phyloP scores from a whole-genome alignment of 148 eudicot species.

The Chenopodium formosanum region DNA sequence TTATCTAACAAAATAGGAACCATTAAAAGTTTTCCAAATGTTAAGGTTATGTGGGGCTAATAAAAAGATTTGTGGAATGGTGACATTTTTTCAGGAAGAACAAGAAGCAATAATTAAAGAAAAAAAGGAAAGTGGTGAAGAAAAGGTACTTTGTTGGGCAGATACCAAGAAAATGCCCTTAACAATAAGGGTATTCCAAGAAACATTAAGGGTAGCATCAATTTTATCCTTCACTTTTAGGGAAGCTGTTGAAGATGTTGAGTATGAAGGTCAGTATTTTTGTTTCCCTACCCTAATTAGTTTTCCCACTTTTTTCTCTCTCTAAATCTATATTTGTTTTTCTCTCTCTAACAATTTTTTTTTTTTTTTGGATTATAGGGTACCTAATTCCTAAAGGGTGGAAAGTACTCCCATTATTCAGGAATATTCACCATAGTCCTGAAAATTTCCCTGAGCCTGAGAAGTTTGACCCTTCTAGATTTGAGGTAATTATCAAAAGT shows the following conservation, averaged over 20 bases:
- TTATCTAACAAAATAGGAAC: background rate
- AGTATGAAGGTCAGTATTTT: slow-evolving; percentile 60
- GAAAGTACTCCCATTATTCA: slow-evolving; percentile 70
- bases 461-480: slow-evolving; percentile 69
- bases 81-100: slow-evolving; percentile 34
- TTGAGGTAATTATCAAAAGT: slow-evolving; percentile 45
- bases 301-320: background rate
- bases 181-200: slow-evolving; percentile 82
- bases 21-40: background rate
- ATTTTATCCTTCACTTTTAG: slow-evolving; percentile 90
- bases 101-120: slow-evolving; percentile 40
- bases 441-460: slow-evolving; percentile 50
- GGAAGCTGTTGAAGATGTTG: slow-evolving; percentile 98
- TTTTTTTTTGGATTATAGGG: slow-evolving; percentile 29
- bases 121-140: slow-evolving; percentile 34
- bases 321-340: background rate
- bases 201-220: slow-evolving; percentile 89
- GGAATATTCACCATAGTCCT: slow-evolving; percentile 65
- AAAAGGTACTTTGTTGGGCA: slow-evolving; percentile 30
- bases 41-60: slow-evolving; percentile 20
- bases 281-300: background rate
- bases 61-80: background rate
- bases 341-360: background rate
- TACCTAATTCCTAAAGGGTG: slow-evolving; percentile 70
- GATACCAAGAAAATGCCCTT: slow-evolving; percentile 70